These are phyloP conservation scores for Termitomyces sp. DNA, from an alignment of 768 basidiomycete species.

Conservation along the genomic window DNA sequence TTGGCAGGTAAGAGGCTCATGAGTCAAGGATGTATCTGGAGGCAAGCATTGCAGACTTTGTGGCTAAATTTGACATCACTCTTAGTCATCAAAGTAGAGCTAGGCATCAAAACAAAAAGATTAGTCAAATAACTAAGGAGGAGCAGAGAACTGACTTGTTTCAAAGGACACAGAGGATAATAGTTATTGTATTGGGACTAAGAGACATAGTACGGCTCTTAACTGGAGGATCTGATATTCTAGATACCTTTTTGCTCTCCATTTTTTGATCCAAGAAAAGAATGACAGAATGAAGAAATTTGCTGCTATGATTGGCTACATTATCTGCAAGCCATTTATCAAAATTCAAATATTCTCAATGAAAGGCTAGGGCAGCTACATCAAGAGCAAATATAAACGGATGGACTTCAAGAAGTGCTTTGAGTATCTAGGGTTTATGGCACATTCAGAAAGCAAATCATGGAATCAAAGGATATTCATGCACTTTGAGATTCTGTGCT, in stretches of 20 bases:
- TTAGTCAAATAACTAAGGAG: background rate
- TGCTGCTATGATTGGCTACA: slow-evolving; percentile 71
- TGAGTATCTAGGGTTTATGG: slow-evolving; percentile 60
- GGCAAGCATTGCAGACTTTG: slow-evolving; percentile 86
- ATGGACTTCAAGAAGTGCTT: slow-evolving; percentile 84
- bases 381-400: slow-evolving; percentile 90
- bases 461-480: slow-evolving; percentile 12
- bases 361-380: slow-evolving; percentile 88
- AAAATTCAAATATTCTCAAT: slow-evolving; percentile 89
- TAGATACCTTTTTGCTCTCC: slow-evolving; percentile 74
- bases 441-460: background rate
- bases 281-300: slow-evolving; percentile 84
- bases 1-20: slow-evolving; percentile 88
- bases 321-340: slow-evolving; percentile 96
- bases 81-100: slow-evolving; percentile 67
- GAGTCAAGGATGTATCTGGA: slow-evolving; percentile 93
- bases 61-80: slow-evolving; percentile 82
- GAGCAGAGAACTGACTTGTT: slow-evolving; percentile 52
- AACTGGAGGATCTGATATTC: slow-evolving; percentile 70
- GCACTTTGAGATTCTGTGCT: slow-evolving; percentile 88
- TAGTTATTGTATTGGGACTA: slow-evolving; percentile 82
- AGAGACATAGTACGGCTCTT: slow-evolving; percentile 82
- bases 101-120: slow-evolving; percentile 21
- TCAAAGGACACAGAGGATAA: slow-evolving; percentile 85
- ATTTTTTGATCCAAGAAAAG: slow-evolving; percentile 91